Percentiles rank a stretch among this genome's conserved stretches.
Evolutionary conservation across 225 moss, liverwort and hornwort genomes (phyloP).

Genomic region (Bryum argenteum): DNA sequence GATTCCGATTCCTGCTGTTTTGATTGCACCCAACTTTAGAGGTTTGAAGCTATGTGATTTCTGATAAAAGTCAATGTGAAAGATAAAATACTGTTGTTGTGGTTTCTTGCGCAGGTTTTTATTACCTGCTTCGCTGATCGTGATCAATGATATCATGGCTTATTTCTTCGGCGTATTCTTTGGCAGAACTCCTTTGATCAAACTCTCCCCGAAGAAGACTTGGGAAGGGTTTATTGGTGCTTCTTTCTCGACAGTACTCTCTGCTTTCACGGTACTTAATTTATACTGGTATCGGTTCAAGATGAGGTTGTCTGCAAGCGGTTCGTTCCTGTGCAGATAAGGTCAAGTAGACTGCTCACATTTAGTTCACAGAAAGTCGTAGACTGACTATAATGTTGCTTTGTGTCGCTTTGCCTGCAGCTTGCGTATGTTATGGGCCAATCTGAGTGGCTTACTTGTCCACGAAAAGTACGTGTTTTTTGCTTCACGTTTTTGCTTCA

Average conservation of each 20-base stretch:
- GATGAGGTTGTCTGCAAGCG: background rate
- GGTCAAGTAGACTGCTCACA: conserved; percentile 8
- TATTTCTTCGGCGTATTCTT: conserved; percentile 97
- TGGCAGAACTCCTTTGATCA: conserved; percentile 91
- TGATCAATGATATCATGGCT: conserved; percentile 98
- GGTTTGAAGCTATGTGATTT: conserved; percentile 18
- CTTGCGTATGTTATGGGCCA: conserved; percentile 89
- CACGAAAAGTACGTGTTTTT: conserved; percentile 70
- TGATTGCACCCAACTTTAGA: conserved; percentile 1
- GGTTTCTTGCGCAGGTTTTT: conserved; percentile 73
- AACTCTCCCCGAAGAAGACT: conserved; percentile 98
- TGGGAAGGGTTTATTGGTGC: conserved; percentile 99
- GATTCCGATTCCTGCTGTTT: conserved; percentile 16
- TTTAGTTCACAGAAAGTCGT: conserved; percentile 3
- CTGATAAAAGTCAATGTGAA: background rate
- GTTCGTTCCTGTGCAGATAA: conserved; percentile 7
- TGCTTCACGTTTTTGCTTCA: conserved; percentile 1
- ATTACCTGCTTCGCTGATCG: conserved; percentile 91
- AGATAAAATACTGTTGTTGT: conserved; percentile 12
- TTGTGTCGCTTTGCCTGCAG: conserved; percentile 48
- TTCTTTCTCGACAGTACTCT: conserved; percentile 90
- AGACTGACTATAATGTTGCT: conserved; percentile 10
- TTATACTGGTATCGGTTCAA: conserved; percentile 11
- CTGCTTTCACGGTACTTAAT: conserved; percentile 73
- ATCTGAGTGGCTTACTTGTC: conserved; percentile 97